These are phyloP conservation scores for Chiua sp. DNA, from an alignment of 1,284 basidiomycete species.

Conservation along the genomic window DNA sequence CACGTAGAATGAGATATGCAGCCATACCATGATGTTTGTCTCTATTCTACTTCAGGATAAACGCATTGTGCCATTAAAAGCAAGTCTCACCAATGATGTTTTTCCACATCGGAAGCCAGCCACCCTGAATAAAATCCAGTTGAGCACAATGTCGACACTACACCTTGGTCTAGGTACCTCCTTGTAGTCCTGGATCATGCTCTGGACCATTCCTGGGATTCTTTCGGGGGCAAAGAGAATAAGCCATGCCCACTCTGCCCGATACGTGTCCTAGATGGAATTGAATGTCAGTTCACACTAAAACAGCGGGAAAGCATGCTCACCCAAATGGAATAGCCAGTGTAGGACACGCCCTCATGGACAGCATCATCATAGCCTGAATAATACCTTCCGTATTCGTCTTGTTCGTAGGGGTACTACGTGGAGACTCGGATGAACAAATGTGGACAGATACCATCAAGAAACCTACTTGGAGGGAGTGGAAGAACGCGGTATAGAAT, in stretches of 20 bases:
- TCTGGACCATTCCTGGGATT: conserved; percentile 75
- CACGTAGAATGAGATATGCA: background rate
- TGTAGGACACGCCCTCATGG: conserved; percentile 72
- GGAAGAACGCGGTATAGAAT: conserved; percentile 75
- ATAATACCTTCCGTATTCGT: conserved; percentile 74
- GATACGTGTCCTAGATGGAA: conserved; percentile 67
- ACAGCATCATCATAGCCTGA: conserved; percentile 75
- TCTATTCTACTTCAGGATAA: conserved; percentile 41
- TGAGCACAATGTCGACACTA: background rate
- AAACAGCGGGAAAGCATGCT: conserved; percentile 12
- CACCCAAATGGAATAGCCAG: conserved; percentile 87
- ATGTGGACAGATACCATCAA: background rate
- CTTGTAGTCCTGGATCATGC: conserved; percentile 81
- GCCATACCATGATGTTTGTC: conserved; percentile 73
- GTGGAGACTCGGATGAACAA: conserved; percentile 14
- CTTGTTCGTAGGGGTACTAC: conserved; percentile 82
- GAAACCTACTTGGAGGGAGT: conserved; percentile 61
- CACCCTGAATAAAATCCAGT: conserved; percentile 51
- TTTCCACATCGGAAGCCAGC: conserved; percentile 93
- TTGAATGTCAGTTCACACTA: background rate
- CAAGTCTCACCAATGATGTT: conserved; percentile 69
- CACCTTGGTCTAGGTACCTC: conserved; percentile 50
- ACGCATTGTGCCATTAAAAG: background rate
- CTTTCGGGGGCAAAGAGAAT: conserved; percentile 80
- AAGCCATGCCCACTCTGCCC: conserved; percentile 81